Conservation (phyloP, 306 rosid species). For the Vigna angularis region DNA sequence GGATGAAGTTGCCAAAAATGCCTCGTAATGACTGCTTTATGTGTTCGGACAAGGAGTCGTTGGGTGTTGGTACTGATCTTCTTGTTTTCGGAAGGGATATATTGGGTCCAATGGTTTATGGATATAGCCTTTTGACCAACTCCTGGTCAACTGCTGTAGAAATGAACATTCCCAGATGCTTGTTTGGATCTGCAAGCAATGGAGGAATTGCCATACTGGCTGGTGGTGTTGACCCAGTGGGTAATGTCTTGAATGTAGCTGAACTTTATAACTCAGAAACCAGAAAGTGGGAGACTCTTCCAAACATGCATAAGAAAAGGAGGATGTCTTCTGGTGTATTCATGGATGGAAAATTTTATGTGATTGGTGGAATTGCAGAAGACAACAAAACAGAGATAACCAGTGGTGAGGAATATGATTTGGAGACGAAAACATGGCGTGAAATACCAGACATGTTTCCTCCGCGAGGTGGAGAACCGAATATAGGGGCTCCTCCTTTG, state of each 20-base stretch:
- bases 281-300: slow-evolving; percentile 69
- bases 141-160: slow-evolving; percentile 60
- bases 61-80: slow-evolving; percentile 84
- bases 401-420: slow-evolving; percentile 75
- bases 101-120: slow-evolving; percentile 54
- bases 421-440: slow-evolving; percentile 62
- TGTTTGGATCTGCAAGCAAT: slow-evolving; percentile 79
- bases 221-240: slow-evolving; percentile 70
- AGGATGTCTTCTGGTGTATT: slow-evolving; percentile 75
- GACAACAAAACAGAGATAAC: slow-evolving; percentile 46
- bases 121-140: slow-evolving; percentile 70
- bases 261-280: slow-evolving; percentile 79
- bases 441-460: slow-evolving; percentile 75
- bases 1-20: slow-evolving; percentile 74
- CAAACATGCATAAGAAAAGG: slow-evolving; percentile 67
- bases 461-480: slow-evolving; percentile 46
- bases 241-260: slow-evolving; percentile 62
- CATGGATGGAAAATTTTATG: slow-evolving; percentile 72
- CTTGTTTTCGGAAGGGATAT: slow-evolving; percentile 81
- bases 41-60: slow-evolving; percentile 77
- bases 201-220: slow-evolving; percentile 76
- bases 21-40: slow-evolving; percentile 62
- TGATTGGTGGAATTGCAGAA: slow-evolving; percentile 69
- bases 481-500: slow-evolving; percentile 79
- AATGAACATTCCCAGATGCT: slow-evolving; percentile 72